Evolutionary conservation across 331 rosid genomes (phyloP), one percentile per base, ranked within the genome.

Genomic region (Cydonia oblonga): DNA sequence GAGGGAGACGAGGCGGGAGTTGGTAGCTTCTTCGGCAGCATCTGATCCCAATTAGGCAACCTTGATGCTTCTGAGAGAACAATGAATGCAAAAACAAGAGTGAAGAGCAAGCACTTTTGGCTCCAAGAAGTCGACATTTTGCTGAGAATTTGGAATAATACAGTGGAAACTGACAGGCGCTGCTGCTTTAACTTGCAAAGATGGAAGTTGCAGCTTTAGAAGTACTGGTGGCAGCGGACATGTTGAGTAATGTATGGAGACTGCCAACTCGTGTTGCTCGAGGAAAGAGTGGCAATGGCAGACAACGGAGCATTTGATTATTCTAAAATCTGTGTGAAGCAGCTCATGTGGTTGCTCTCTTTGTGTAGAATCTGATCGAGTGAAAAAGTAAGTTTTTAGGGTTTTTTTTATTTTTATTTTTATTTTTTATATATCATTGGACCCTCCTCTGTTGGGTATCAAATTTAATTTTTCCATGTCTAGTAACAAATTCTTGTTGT

Each of bases 11-110:
- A 93, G 23, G 92, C 76, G 75, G 92, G 95, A 72, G 90, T 74
- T 20, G 93, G 96, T 6, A 89, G 88, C 90, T 87, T 90, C 93
- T 93, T 93, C 1, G 97, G 98, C 78, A 93, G 83, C 98, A 90
- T 93, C 64, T 90, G 97, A 26, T 87, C 81, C 89, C 89, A 93
- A 26, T 42, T 84, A 0, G 96, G 96, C 24, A 87, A 60, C 65
- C 97, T 89, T 72, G 97, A 76, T 10, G 90, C 90, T 68, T 90
- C 84, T 32, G 58, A 83, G 59, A 86, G 52, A 75, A 87, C 71
- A 61, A 81, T 30, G 70, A 81, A 63, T 4, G 74, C 69, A 53
- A 81, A 68, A 65, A 88, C 66, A 63, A 92, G 80, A 52, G 81
- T 65, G 29, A 93, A 74, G 78, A 90, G 51, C 82, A 93, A 74